Percentiles rank a stretch among this genome's conserved stretches.
These are phyloP conservation scores for Ephemerocybe angulata DNA, from an alignment of 768 basidiomycete species.

Conservation along the genomic window DNA sequence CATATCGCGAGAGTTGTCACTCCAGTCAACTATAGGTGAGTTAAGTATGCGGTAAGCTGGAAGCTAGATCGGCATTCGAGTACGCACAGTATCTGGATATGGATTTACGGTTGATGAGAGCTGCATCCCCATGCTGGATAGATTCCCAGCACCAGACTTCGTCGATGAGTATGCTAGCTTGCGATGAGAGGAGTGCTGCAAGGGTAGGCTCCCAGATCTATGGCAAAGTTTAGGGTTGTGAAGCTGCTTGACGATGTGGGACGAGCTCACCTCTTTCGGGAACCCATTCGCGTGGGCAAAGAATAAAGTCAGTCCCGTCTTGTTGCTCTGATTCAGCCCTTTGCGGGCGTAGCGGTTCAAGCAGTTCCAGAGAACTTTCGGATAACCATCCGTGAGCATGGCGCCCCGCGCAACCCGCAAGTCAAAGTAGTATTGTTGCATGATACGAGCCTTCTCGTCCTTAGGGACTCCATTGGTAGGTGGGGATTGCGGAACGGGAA, in stretches of 20 bases:
- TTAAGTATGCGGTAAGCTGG: background rate
- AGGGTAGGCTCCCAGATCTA: constrained; percentile 82
- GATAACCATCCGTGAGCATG: constrained; percentile 35
- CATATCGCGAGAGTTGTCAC: constrained; percentile 73
- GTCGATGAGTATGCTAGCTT: constrained; percentile 39
- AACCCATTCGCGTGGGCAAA: constrained; percentile 86
- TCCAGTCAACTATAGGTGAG: constrained; percentile 61
- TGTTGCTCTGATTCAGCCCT: constrained; percentile 18
- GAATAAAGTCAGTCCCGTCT: constrained; percentile 63
- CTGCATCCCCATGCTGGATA: constrained; percentile 83
- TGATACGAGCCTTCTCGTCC: constrained; percentile 28
- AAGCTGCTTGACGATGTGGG: background rate
- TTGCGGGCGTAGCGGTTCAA: constrained; percentile 64
- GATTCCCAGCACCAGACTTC: constrained; percentile 85
- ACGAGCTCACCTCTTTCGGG: constrained; percentile 67
- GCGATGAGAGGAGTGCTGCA: constrained; percentile 43
- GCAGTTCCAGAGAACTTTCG: constrained; percentile 59
- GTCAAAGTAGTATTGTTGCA: constrained; percentile 13
- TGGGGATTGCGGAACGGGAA: constrained; percentile 35
- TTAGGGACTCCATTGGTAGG: constrained; percentile 29
- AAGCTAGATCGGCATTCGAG: background rate
- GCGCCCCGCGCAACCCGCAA: constrained; percentile 29
- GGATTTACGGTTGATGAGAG: constrained; percentile 67
- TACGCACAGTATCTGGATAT: constrained; percentile 1
- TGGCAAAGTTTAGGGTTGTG: background rate